phyloP scores from a whole-genome alignment of 148 eudicot species.

The Bassia scoparia region DNA sequence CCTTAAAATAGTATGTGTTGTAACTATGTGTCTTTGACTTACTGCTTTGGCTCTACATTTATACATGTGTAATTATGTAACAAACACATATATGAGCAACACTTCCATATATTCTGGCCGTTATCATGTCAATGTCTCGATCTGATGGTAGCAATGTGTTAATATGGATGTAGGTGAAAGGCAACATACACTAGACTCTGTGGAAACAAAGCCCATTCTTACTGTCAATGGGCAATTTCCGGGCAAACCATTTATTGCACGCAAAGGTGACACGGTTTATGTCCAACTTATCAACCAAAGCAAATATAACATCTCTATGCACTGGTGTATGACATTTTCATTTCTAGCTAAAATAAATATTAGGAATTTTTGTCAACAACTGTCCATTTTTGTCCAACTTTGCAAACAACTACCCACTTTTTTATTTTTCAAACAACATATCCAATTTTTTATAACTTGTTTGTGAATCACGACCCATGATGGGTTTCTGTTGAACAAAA shows the following conservation, averaged over 20 bases:
- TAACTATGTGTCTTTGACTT: background rate
- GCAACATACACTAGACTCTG: slow-evolving; percentile 38
- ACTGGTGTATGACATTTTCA: slow-evolving; percentile 36
- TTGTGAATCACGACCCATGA: too few species aligned
- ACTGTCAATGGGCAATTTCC: slow-evolving; percentile 53
- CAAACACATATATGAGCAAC: background rate
- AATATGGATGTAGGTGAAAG: slow-evolving; percentile 23
- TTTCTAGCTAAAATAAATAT: too few species aligned
- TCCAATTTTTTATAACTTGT: too few species aligned
- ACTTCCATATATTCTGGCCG: background rate
- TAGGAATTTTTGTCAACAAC: background rate
- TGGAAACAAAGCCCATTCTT: slow-evolving; percentile 38
- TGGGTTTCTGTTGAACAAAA: too few species aligned
- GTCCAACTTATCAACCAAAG: slow-evolving; percentile 37
- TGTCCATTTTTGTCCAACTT: background rate
- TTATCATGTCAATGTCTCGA: background rate
- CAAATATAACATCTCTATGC: slow-evolving; percentile 48
- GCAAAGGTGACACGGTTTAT: slow-evolving; percentile 34
- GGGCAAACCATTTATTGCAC: slow-evolving; percentile 40
- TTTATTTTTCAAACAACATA: too few species aligned
- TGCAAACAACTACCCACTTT: background rate
- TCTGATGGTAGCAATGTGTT: background rate
- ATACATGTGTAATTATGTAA: background rate
- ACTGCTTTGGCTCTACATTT: background rate
- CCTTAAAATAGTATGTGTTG: background rate